Evolutionary conservation across 2,329 filamentous ascomycete species (phyloP).

Genomic region (Macrophomina tecta): DNA sequence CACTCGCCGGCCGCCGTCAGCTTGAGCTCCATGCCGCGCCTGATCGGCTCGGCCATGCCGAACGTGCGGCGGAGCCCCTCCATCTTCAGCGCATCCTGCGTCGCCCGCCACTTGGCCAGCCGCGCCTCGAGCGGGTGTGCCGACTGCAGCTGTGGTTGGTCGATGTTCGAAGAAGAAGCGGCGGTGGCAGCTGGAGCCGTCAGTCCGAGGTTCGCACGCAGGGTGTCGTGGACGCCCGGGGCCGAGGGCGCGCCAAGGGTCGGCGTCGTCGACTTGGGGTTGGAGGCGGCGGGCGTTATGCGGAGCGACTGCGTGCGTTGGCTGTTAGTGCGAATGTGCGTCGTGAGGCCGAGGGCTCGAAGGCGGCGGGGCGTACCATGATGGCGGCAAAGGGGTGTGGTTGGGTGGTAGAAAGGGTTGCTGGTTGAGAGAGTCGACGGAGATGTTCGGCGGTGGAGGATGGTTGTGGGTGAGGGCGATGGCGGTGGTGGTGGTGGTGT

Average conservation of each 20-base stretch:
- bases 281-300: conserved; percentile 75
- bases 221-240: conserved; percentile 89
- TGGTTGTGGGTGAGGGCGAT: not conserved
- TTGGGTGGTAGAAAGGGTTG: not conserved
- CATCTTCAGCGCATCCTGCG: conserved; percentile 88
- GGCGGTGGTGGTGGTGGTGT: conserved; percentile 12
- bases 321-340: conserved; percentile 1
- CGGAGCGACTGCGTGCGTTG: conserved; percentile 65
- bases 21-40: conserved; percentile 93
- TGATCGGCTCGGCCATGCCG: conserved; percentile 90
- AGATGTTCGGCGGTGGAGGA: not conserved
- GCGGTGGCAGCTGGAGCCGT: conserved; percentile 46
- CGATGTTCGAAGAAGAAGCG: conserved; percentile 36
- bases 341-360: not conserved
- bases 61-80: conserved; percentile 84
- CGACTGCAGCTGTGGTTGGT: conserved; percentile 58
- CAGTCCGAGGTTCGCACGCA: conserved; percentile 79
- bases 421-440: not conserved
- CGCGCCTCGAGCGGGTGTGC: conserved; percentile 91
- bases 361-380: conserved; percentile 9
- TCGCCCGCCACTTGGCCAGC: conserved; percentile 86
- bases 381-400: not conserved
- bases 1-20: conserved; percentile 82
- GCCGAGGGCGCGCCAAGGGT: conserved; percentile 78
- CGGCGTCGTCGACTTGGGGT: conserved; percentile 63